Conservation (phyloP, 192 early-diverging fungal species). For the Umbelopsis sp. region DNA sequence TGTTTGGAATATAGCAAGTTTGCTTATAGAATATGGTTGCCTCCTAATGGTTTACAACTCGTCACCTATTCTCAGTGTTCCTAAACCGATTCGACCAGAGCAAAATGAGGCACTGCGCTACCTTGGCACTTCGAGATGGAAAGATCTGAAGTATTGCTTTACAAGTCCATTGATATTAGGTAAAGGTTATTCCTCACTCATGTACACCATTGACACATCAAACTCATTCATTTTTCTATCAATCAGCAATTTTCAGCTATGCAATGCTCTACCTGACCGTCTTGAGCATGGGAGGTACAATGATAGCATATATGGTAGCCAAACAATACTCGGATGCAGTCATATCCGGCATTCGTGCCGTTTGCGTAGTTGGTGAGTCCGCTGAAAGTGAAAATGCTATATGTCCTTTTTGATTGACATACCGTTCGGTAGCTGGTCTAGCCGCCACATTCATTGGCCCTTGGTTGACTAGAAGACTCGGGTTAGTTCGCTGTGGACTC, state of each 20-base stretch:
- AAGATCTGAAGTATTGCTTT: background rate
- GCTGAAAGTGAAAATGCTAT: background rate
- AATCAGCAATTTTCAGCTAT: constrained; percentile 1
- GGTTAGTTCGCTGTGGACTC: constrained; percentile 28
- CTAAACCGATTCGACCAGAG: background rate
- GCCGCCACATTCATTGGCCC: constrained; percentile 29
- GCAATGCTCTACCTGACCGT: constrained; percentile 40
- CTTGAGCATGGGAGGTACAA: constrained; percentile 33
- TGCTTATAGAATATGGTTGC: background rate
- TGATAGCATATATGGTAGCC: constrained; percentile 38
- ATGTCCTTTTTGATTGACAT: background rate
- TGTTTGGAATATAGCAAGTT: background rate
- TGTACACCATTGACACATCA: background rate
- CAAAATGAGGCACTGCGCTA: background rate
- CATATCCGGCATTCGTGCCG: constrained; percentile 28
- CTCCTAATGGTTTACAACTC: background rate
- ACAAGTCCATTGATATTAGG: background rate
- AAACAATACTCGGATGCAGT: constrained; percentile 22
- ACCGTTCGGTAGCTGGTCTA: constrained; percentile 18
- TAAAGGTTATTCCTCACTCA: background rate
- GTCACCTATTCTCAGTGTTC: background rate
- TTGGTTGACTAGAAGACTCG: constrained; percentile 24
- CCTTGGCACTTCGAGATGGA: background rate
- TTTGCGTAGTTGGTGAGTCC: background rate
- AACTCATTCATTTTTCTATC: background rate